Percentiles rank a stretch among this genome's conserved stretches.
Evolutionary conservation across 495 filamentous ascomycete species (phyloP).

Genomic region (Evernia prunastri): DNA sequence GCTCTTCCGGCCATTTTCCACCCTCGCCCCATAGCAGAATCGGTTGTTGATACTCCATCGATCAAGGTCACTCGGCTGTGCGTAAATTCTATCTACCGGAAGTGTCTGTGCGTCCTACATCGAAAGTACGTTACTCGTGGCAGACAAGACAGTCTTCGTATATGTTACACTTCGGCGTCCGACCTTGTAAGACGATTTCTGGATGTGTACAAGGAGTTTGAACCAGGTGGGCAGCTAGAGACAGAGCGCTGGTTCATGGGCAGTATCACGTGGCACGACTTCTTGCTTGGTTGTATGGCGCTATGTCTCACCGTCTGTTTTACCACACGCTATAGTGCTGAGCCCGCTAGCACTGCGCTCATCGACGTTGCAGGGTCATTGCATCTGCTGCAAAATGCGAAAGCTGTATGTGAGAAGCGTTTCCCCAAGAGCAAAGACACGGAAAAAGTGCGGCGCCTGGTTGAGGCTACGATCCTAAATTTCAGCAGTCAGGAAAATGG

Average conservation of each 20-base stretch:
- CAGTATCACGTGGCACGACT: conserved; percentile 29
- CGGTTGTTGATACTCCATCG: conserved; percentile 34
- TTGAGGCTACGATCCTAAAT: neutral
- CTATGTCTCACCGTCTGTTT: neutral
- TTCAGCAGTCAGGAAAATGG: neutral
- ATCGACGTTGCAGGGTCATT: neutral
- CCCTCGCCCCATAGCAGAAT: conserved; percentile 31
- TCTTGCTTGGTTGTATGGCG: conserved; percentile 19
- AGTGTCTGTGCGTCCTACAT: conserved; percentile 37
- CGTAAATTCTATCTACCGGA: conserved; percentile 33
- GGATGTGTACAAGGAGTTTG: conserved; percentile 31
- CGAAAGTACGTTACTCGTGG: conserved; percentile 32
- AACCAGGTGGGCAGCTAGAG: conserved; percentile 28
- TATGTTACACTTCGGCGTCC: conserved; percentile 24
- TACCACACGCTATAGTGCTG: too few relatives aligned
- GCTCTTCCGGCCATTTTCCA: conserved; percentile 32
- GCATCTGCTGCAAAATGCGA: neutral
- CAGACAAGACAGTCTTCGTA: conserved; percentile 26
- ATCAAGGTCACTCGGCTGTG: conserved; percentile 35
- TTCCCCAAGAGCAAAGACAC: neutral
- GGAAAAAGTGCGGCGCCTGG: neutral
- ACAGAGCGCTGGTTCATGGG: conserved; percentile 27
- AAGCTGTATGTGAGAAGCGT: neutral
- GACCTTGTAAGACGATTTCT: conserved; percentile 25
- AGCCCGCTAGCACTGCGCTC: neutral